Conservation (phyloP, 495 filamentous ascomycete genomes). For the Lasiosphaeria miniovina region DNA sequence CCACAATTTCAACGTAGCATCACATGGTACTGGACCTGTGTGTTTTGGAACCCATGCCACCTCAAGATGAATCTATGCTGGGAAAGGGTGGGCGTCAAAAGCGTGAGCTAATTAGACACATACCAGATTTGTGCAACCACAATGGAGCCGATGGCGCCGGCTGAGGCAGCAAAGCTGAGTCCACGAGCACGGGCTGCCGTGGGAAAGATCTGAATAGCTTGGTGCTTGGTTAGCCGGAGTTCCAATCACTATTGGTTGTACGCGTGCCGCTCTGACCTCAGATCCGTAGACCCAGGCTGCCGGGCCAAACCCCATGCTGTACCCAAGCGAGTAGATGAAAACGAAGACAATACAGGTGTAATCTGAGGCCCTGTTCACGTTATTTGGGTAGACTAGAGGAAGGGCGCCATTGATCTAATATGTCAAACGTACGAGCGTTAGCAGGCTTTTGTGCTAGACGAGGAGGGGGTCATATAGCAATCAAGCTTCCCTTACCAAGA, state of each 20-base stretch:
- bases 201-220: constrained; percentile 45
- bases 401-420: constrained; percentile 51
- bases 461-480: background rate
- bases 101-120: background rate
- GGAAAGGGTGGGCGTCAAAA: too few relatives aligned
- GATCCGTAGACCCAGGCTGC: constrained; percentile 58
- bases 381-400: constrained; percentile 49
- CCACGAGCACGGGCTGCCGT: constrained; percentile 50
- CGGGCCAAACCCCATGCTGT: constrained; percentile 55
- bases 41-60: too few relatives aligned
- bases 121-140: constrained; percentile 39
- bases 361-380: constrained; percentile 47
- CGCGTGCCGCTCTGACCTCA: constrained; percentile 37
- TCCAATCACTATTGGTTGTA: background rate
- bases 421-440: too few relatives aligned
- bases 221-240: background rate
- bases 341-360: constrained; percentile 53
- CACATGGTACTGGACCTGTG: too few relatives aligned
- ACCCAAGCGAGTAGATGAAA: constrained; percentile 56
- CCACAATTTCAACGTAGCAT: too few relatives aligned
- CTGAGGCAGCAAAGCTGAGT: constrained; percentile 51
- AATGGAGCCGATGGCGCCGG: constrained; percentile 49
- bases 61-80: too few relatives aligned
- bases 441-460: background rate
- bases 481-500: constrained; percentile 39